Base-by-base conservation (phyloP, 805 yeast species). In the Scheffersomyces coipomensis region DNA sequence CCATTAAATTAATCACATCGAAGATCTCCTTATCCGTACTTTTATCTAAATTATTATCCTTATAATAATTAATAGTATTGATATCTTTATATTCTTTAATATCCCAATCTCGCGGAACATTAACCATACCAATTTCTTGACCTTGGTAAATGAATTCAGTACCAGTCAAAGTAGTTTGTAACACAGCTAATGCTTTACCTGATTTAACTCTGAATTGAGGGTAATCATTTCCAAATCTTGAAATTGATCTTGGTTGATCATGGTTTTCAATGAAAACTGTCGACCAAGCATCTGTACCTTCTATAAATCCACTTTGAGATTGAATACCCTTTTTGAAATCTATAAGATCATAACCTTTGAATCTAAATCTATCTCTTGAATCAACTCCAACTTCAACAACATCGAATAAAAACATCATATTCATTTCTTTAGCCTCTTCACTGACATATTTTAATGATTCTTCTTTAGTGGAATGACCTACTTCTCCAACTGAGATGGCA, bases 101-200 rank as follows among this genome's bases (percentile, higher is more conserved):
- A 16, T 65, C 62, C 79, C 80, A 76, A 29, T 53, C 51, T 37
- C 58, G 50, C 17, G 76, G 66, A 22, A 76, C 56, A 51, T 78
- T 78, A 38, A 68, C 67, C 75, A 72, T 73, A 24, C 79, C 83
- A 44, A 79, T 60, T 49, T 79, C 84, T 54, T 79, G 84, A 37
- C 83, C 84, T 56, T 79, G 83, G 57, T 77, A 79, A 29, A 79
- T 58, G 57, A 66, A 79, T 38, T 76, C 55, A 11, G 83, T 76
- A 35, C 84, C 83, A 21, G 78, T 71, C 46, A 76, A 64, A 11
- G 79, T 51, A 10, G 65, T 39, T 44, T 71, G 68, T 51, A 78
- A 54, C 34, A 71, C 44, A 13, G 79, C 66, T 44, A 78, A 52
- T 52, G 76, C 55, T 57, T 78, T 78, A 21, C 78, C 77, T 21